Conservation (phyloP, 495 filamentous ascomycete genomes). For the Xylona heveae region DNA sequence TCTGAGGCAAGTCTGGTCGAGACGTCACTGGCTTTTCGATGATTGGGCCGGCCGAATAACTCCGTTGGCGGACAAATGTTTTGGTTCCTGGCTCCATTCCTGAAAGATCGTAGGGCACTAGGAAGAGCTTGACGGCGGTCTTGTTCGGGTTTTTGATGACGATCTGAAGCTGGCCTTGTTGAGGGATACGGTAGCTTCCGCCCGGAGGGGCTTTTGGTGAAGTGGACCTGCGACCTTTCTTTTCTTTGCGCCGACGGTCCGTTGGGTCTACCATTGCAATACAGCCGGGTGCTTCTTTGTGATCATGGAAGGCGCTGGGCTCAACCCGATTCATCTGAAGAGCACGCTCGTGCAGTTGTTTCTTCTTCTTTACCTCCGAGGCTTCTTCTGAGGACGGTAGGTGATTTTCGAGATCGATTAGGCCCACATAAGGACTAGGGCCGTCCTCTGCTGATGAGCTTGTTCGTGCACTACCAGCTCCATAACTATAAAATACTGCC, state of each 20-base stretch:
- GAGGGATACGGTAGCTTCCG: slow-evolving; percentile 84
- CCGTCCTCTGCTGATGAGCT: slow-evolving; percentile 48
- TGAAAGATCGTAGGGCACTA: slow-evolving; percentile 85
- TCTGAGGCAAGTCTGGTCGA: slow-evolving; percentile 7
- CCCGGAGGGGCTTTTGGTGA: slow-evolving; percentile 48
- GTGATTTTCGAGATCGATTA: slow-evolving; percentile 75
- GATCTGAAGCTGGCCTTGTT: slow-evolving; percentile 89
- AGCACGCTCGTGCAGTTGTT: slow-evolving; percentile 17
- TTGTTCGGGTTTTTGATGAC: slow-evolving; percentile 95
- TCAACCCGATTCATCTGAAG: background rate
- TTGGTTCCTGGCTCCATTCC: slow-evolving; percentile 93
- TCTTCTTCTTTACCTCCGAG: slow-evolving; percentile 21
- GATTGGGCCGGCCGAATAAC: slow-evolving; percentile 74
- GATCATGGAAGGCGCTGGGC: background rate
- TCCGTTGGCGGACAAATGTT: slow-evolving; percentile 89
- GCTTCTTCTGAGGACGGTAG: slow-evolving; percentile 29
- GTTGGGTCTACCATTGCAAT: background rate
- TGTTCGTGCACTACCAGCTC: slow-evolving; percentile 32
- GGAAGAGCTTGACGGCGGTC: slow-evolving; percentile 84
- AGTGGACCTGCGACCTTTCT: slow-evolving; percentile 17
- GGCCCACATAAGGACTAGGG: slow-evolving; percentile 88
- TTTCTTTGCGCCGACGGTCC: slow-evolving; percentile 8
- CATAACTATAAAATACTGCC: slow-evolving; percentile 90
- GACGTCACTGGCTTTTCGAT: slow-evolving; percentile 40
- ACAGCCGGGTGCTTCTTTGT: background rate